Conservation (phyloP, 257 asterid genomes). For the Solanum appendiculatum region DNA sequence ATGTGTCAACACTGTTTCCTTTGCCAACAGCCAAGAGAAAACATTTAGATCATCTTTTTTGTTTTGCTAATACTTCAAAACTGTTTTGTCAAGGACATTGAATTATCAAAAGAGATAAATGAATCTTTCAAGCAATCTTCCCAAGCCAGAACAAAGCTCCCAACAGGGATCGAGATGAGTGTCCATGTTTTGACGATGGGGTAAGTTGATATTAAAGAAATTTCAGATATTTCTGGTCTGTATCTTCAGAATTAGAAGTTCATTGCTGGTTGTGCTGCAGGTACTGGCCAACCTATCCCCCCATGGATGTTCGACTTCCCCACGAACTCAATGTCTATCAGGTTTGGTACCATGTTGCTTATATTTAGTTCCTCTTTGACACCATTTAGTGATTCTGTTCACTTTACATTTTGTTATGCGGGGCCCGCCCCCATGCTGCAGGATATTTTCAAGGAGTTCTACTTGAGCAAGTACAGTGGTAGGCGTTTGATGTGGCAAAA, state of each 20-base stretch:
- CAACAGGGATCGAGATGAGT: conserved; percentile 99
- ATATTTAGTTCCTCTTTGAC: neutral
- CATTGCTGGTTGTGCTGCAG: conserved; percentile 29
- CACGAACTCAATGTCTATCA: conserved; percentile 93
- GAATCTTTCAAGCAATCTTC: conserved; percentile 99
- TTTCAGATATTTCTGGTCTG: neutral
- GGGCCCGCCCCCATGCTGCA: conserved; percentile 7
- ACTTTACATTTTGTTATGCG: neutral
- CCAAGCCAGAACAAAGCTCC: conserved; percentile 96
- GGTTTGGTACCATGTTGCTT: conserved; percentile 33
- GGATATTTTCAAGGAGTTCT: conserved; percentile 96
- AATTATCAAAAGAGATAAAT: conserved; percentile 88
- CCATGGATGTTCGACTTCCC: conserved; percentile 95
- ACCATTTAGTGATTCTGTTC: neutral
- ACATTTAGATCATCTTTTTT: neutral
- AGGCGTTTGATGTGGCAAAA: conserved; percentile 99
- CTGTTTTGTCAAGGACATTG: conserved; percentile 59
- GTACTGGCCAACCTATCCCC: conserved; percentile 99
- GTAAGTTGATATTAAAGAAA: conserved; percentile 18
- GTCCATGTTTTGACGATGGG: conserved; percentile 98
- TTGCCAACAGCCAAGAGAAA: neutral
- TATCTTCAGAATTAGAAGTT: neutral
- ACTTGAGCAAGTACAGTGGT: conserved; percentile 89
- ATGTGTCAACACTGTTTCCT: neutral
- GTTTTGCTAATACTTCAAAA: neutral